phyloP scores from a whole-genome alignment of 208 protist genomes.

The Leishmania tropica region DNA sequence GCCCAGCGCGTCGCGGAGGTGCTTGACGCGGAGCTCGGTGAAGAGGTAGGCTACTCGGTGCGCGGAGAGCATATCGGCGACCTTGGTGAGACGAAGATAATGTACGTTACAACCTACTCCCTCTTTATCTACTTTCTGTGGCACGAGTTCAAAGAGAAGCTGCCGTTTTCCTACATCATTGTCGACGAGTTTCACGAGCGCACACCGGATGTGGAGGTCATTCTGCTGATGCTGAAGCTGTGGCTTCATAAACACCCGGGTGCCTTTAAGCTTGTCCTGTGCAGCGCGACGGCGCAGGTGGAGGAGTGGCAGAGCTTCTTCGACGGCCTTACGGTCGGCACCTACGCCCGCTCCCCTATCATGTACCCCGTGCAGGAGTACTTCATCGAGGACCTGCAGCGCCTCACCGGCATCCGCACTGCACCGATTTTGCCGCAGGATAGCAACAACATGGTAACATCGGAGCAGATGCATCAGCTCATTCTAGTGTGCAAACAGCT shows the following conservation, averaged over 20 bases:
- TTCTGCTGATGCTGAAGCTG: conserved; percentile 90
- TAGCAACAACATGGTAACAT: conserved; percentile 45
- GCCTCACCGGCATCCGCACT: conserved; percentile 54
- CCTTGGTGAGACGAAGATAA: conserved; percentile 71
- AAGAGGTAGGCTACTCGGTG: conserved; percentile 79
- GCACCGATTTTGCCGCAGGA: conserved; percentile 27
- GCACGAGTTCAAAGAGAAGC: conserved; percentile 43
- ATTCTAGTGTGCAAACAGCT: conserved; percentile 64
- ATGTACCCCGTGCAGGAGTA: conserved; percentile 83
- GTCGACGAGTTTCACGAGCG: conserved; percentile 96
- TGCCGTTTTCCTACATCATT: conserved; percentile 89
- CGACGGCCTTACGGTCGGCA: conserved; percentile 60
- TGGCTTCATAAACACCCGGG: conserved; percentile 59
- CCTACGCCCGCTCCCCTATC: conserved; percentile 58
- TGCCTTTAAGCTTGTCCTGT: conserved; percentile 85
- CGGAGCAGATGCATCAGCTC: conserved; percentile 67
- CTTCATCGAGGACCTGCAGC: conserved; percentile 75
- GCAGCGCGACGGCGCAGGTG: conserved; percentile 88
- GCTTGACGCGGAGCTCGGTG: conserved; percentile 46
- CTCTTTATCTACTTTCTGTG: conserved; percentile 83
- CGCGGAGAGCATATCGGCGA: conserved; percentile 78
- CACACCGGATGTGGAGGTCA: conserved; percentile 93
- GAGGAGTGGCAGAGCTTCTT: conserved; percentile 86
- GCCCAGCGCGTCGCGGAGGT: conserved; percentile 69
- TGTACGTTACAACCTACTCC: conserved; percentile 91